Conservation (phyloP, 805 yeast genomes). For the Candida corydali region DNA sequence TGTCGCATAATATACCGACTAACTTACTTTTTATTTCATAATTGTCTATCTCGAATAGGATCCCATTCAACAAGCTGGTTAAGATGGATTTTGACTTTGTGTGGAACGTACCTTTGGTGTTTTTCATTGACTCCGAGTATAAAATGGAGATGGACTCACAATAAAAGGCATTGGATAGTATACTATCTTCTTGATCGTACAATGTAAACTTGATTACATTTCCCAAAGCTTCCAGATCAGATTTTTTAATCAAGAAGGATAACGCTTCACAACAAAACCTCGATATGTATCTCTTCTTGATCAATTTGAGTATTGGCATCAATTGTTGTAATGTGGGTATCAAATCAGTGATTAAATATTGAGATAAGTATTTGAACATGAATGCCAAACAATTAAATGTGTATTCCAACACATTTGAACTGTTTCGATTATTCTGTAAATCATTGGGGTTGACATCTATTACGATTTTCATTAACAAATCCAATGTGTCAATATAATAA, state of each 20-base stretch:
- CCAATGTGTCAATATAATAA: conserved; percentile 54
- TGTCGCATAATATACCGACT: conserved; percentile 52
- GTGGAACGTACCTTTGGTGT: conserved; percentile 69
- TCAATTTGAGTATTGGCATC: conserved; percentile 57
- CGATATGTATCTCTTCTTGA: conserved; percentile 58
- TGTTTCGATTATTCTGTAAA: conserved; percentile 50
- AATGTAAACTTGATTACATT: conserved; percentile 44
- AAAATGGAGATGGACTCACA: conserved; percentile 56
- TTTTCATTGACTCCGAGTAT: conserved; percentile 69
- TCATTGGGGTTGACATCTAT: conserved; percentile 33
- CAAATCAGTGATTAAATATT: conserved; percentile 57
- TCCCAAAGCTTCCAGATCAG: conserved; percentile 44
- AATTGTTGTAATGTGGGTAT: conserved; percentile 64
- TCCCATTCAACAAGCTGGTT: conserved; percentile 36
- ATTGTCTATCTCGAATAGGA: conserved; percentile 14
- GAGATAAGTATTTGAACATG: conserved; percentile 80
- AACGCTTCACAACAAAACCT: conserved; percentile 89
- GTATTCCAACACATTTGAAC: conserved; percentile 71
- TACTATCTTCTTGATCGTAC: conserved; percentile 26
- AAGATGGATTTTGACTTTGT: conserved; percentile 60
- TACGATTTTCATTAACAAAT: conserved; percentile 46
- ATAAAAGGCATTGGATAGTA: conserved; percentile 45
- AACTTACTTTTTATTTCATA: conserved; percentile 15
- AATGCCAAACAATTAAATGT: conserved; percentile 82
- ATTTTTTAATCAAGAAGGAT: conserved; percentile 75